Percentiles rank a stretch among this genome's conserved stretches.
Evolutionary conservation across 805 yeast genomes (phyloP).

Genomic region (Phaffomyces thermotolerans): DNA sequence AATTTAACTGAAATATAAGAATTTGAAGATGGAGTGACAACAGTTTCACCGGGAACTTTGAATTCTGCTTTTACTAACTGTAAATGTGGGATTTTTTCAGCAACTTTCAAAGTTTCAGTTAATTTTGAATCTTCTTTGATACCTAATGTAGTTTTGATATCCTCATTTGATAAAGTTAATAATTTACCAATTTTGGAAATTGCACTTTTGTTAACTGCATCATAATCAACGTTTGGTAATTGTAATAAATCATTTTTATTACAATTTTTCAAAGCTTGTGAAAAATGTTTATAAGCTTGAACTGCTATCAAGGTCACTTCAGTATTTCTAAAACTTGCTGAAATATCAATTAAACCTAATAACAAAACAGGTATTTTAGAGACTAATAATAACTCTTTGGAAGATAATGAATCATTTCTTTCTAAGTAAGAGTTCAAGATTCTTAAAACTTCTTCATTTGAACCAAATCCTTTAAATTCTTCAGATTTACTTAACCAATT

Average conservation of each 20-base stretch:
- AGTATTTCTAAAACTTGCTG: constrained; percentile 67
- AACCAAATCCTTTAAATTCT: constrained; percentile 48
- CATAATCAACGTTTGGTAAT: constrained; percentile 62
- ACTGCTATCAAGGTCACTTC: constrained; percentile 55
- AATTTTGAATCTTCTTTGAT: constrained; percentile 36
- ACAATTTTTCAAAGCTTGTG: constrained; percentile 64
- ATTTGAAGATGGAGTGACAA: constrained; percentile 63
- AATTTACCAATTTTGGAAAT: constrained; percentile 64
- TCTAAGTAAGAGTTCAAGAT: constrained; percentile 52
- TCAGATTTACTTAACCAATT: constrained; percentile 56
- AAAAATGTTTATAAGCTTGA: constrained; percentile 61
- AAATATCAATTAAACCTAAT: constrained; percentile 70
- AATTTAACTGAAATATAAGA: constrained; percentile 74
- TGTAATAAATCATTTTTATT: constrained; percentile 65
- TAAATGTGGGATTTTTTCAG: constrained; percentile 59
- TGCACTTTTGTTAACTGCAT: constrained; percentile 33
- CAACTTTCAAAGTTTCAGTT: constrained; percentile 45
- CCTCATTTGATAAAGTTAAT: constrained; percentile 48
- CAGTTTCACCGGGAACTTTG: constrained; percentile 79
- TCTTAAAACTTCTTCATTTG: constrained; percentile 40
- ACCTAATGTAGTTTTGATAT: constrained; percentile 51
- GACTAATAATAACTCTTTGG: constrained; percentile 46
- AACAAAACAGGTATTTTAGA: constrained; percentile 59
- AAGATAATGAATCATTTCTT: constrained; percentile 33
- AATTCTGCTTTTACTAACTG: constrained; percentile 65